These are phyloP conservation scores for Moniliophthora roreri DNA, from an alignment of 1,284 basidiomycete genomes.

Conservation along the genomic window DNA sequence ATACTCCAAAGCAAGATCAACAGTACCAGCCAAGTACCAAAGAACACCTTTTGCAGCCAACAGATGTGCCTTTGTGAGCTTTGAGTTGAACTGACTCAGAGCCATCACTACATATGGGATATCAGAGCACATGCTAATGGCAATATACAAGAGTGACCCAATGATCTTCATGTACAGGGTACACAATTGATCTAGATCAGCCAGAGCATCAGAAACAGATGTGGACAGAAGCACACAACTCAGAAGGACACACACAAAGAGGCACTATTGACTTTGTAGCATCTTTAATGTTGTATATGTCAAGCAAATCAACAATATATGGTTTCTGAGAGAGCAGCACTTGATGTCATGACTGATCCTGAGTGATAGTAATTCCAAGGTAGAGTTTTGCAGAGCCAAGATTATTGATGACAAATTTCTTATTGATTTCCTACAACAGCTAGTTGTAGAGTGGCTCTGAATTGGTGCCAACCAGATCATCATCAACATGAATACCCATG, in stretches of 20 bases:
- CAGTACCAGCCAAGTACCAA: slow-evolving; percentile 1
- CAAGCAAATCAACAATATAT: neutral
- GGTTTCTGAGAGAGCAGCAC: neutral
- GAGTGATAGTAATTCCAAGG: neutral
- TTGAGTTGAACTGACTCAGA: slow-evolving; percentile 4
- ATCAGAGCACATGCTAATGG: neutral
- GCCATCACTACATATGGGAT: slow-evolving; percentile 3
- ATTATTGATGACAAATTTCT: neutral
- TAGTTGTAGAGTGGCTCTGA: neutral
- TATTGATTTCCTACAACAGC: neutral
- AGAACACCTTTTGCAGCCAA: slow-evolving; percentile 5
- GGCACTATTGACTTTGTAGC: neutral
- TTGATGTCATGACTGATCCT: neutral
- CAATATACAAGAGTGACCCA: neutral
- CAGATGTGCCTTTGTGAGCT: neutral
- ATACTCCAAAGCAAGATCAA: slow-evolving; percentile 5
- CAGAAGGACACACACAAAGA: slow-evolving; percentile 46
- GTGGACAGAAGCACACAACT: slow-evolving; percentile 43
- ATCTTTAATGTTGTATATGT: neutral
- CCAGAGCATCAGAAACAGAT: slow-evolving; percentile 29
- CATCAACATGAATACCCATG: slow-evolving; percentile 5
- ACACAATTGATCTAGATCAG: neutral
- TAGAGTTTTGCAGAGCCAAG: neutral
- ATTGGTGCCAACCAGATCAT: slow-evolving; percentile 3
- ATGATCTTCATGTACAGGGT: slow-evolving; percentile 1